Base-by-base conservation (phyloP, 2,329 filamentous ascomycete genomes). In the Neoscytalidium dimidiatum region DNA sequence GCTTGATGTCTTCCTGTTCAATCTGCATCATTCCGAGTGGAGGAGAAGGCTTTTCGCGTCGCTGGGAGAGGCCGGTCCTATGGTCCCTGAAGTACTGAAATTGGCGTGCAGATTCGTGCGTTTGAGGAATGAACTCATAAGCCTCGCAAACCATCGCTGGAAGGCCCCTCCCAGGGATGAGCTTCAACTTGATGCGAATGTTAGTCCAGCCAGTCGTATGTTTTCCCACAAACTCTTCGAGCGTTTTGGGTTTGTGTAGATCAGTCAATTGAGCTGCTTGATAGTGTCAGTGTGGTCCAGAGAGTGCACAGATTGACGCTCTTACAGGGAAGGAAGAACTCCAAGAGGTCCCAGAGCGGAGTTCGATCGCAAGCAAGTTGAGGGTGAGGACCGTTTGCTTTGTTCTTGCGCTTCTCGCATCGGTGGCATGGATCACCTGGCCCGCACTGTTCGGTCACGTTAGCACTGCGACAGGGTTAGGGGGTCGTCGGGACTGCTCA, bases 11-110 rank as follows among this genome's bases (percentile, higher is more conserved):
- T 44, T 77, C 77, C 35, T 70, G 68, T 61, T 82, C 78, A 68
- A 83, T 76, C 62, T 79, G 77, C 17, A 78, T 71, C 71, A 84
- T 76, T 2, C 78, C 81, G 19, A 83, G 73, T 2, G 81, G 80
- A 4, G 81, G 82, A 49, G 81, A 82, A 53, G 74, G 73, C 66
- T 80, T 81, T 26, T 70, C 66, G 3, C 73, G 65, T 4, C 72
- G 70, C 19, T 74, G 66, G 17, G 73, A 67, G 64, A 73, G 64
- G 62, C 73, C 71, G 11, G 77, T 81, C 5, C 46, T 63, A 1
- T 70, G 69, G 53, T 82, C 73, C n/a, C 77, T 78, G 6, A 73
- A 69, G 67, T 79, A 82, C 66, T 83, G 80, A 38, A 78, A 71
- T 62, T 82, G 80, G 7, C 71, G 70, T 7, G 80, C 64, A 13